Evolutionary conservation across 768 basidiomycete genomes (phyloP), one percentile per base, ranked within the genome.

Genomic region (Kwoniella dendrophila): DNA sequence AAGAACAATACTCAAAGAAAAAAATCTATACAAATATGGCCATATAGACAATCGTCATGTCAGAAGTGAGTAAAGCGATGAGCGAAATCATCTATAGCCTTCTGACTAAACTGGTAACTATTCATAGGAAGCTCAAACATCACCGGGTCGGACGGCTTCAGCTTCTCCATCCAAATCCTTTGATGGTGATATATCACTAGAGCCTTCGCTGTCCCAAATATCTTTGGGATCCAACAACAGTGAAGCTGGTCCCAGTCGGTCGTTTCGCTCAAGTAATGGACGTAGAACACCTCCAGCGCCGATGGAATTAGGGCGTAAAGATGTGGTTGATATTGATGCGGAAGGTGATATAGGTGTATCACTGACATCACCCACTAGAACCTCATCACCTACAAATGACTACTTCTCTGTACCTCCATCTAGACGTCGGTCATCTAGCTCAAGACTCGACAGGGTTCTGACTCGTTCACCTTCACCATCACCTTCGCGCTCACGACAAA

Each of bases 301-400:
- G 20, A 29, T 38, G 2, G 59, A 47, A 7, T 7, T 50, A n/a
- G 34, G 32, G 12, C 34, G 40, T 14, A 41, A 36, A 18, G 60
- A 36, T 5, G 52, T 47, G 16, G 41, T 55, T 14, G 59, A 54
- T n/a, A 16, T 45, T 20, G 54, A 55, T 20, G 33, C 41, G 14
- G 60, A 48, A 26, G 60, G 53, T 4, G 60, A 62, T 43, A 56
- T 55, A 12, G 60, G 59, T 10, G 59, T 60, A 22, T 45, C 50
- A 2, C 22, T 45, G 11, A 45, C 59, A 0, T 53, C 50, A 4
- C 59, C 59, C 20, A 51, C 59, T 44, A 41, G 59, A 16, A 22
- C 50, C 1, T 52, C 59, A 24, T 60, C 59, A 14, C 59, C 59
- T 36, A 7, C 33, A 16, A 29, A 47, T 26, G 56, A 58, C 22